Conservation (phyloP, 148 eudicot genomes). For the Rhododendron vialii region DNA sequence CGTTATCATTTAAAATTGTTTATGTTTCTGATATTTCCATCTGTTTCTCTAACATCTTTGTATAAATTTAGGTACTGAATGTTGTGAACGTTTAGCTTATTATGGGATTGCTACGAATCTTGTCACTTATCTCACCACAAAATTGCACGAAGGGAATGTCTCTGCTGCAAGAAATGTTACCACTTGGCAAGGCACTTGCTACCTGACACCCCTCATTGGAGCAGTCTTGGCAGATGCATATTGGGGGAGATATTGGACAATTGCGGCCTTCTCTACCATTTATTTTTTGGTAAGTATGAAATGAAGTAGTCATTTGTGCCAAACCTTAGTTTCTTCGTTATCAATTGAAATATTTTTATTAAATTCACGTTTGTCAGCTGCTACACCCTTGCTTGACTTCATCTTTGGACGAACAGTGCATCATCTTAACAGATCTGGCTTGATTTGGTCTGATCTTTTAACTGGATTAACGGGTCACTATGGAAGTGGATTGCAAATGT, state of each 20-base stretch:
- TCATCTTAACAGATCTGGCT: background rate
- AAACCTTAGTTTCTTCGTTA: background rate
- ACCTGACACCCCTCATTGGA: constrained; percentile 71
- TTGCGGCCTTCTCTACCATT: constrained; percentile 62
- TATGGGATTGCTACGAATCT: constrained; percentile 70
- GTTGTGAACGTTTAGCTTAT: constrained; percentile 83
- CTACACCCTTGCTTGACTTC: background rate
- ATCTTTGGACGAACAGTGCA: background rate
- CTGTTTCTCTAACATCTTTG: background rate
- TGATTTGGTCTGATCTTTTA: background rate
- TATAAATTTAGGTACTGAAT: constrained; percentile 56
- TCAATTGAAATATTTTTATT: background rate
- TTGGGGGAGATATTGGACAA: constrained; percentile 92
- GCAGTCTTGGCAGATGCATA: constrained; percentile 71
- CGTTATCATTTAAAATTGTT: background rate
- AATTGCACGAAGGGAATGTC: constrained; percentile 66
- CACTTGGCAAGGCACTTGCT: constrained; percentile 80
- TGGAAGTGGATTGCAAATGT: background rate
- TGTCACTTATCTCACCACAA: constrained; percentile 60
- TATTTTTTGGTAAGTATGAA: constrained; percentile 51
- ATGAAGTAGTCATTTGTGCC: background rate
- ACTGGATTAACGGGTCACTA: background rate
- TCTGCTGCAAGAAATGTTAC: constrained; percentile 71
- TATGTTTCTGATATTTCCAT: background rate
- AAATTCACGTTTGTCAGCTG: background rate